Evolutionary conservation across 1,284 basidiomycete species (phyloP), one percentile per base, ranked within the genome.

Genomic region (Fistulinella cinereoalba): DNA sequence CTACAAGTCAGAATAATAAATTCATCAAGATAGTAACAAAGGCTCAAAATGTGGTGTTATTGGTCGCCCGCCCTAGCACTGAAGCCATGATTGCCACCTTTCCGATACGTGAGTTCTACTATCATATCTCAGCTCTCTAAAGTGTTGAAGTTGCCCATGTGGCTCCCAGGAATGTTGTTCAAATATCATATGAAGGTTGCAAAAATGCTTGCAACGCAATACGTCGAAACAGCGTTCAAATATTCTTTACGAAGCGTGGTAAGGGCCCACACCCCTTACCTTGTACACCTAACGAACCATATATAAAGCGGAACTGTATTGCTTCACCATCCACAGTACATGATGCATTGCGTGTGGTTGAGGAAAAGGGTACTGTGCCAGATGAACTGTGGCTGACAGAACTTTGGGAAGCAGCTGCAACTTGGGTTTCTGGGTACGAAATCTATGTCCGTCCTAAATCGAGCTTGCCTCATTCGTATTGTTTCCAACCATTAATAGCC

Each of bases 111-210:
- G 27, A 36, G 59, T 33, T 25, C 13, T 15, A 23, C 15, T 9
- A 12, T 16, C 4, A 24, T 12, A 12, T 15, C 22, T 24, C 27
- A 34, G 4, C n/a, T 9, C 16, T 24, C 16, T 11, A 13, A 6
- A 53, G 52, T 54, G 15, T 23, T 43, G 9, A 44, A 42, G n/a
- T 36, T 53, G 27, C 58, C 61, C 1, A 41, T 46, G 3, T 59
- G 57, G 58, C 24, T 59, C 13, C 57, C 61, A 1, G 58, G 53
- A 1, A 50, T 63, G 52, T 42, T 41, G 1, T 50, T 63, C 23
- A 62, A 59, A 12, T 32, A 10, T 6, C 18, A 52, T 3, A 49
- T 59, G 38, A 41, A 18, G 1, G 6, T 10, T 10, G 46, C 48
- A 2, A 47, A 12, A 5, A 15, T 37, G n/a, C 38, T 49, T 10